Conservation (phyloP, 257 asterid genomes). For the Petunia axillaris region DNA sequence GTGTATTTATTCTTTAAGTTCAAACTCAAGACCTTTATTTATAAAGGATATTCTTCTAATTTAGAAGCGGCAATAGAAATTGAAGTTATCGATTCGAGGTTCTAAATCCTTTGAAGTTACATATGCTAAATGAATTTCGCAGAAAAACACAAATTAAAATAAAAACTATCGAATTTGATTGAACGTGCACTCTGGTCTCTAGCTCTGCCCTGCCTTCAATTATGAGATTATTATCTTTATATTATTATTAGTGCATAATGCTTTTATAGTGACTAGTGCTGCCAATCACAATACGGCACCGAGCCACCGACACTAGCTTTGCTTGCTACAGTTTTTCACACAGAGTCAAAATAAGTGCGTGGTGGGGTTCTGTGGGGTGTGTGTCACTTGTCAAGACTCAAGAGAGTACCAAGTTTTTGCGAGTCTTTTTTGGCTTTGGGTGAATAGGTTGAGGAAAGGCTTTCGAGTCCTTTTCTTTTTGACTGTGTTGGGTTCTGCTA, state of each 20-base stretch:
- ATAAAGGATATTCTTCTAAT: no score
- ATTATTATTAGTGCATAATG: background rate
- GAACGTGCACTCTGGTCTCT: no score
- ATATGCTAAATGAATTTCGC: no score
- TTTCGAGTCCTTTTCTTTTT: background rate
- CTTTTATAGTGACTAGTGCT: background rate
- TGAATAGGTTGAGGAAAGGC: background rate
- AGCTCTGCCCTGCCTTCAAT: no score
- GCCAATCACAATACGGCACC: background rate
- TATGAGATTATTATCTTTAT: background rate
- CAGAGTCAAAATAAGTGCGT: background rate
- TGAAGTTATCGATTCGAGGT: no score
- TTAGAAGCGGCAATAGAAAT: no score
- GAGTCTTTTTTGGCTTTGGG: background rate
- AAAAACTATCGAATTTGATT: no score
- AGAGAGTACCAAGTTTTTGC: no score
- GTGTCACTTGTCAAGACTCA: background rate
- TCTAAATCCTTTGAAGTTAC: no score
- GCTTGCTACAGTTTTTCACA: background rate
- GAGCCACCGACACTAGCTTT: conserved; percentile 1
- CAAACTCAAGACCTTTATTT: no score
- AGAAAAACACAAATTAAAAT: no score
- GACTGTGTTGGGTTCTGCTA: background rate
- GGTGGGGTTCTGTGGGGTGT: background rate
- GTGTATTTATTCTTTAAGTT: no score